Percentiles rank a stretch among this genome's conserved stretches.
Conservation (phyloP, 73 alveolate genomes). For the Stentor roeselii region DNA sequence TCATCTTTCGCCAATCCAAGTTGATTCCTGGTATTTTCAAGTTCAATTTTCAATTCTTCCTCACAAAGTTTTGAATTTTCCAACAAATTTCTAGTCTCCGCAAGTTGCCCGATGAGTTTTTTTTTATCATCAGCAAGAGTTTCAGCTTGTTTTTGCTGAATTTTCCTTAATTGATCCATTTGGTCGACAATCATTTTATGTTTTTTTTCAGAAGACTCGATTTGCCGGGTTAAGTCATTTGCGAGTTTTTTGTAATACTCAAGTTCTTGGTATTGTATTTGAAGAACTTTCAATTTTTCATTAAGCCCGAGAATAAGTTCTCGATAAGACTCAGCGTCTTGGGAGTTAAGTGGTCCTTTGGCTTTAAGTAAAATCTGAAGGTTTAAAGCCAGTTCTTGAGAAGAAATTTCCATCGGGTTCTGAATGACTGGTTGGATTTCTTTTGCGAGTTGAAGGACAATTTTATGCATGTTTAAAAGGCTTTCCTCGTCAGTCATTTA, state of each 20-base stretch:
- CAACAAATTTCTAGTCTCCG: background rate
- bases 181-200: background rate
- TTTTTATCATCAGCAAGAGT: background rate
- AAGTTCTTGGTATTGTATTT: background rate
- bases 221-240: background rate
- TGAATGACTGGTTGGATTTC: background rate
- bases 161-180: background rate
- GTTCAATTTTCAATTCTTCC: background rate
- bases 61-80: background rate
- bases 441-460: conserved; percentile 15
- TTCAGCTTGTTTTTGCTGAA: background rate
- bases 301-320: conserved; percentile 1
- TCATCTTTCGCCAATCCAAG: background rate
- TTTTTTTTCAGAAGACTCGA: background rate
- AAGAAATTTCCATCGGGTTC: background rate
- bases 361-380: background rate
- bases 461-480: no score
- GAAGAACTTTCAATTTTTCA: conserved; percentile 8
- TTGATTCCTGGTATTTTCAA: background rate
- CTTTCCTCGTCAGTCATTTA: no score
- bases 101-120: background rate
- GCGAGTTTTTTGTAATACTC: background rate
- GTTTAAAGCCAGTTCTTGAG: conserved; percentile 18
- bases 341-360: conserved; percentile 7
- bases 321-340: conserved; percentile 10